Percentiles rank a stretch among this genome's conserved stretches.
These are phyloP conservation scores for Mortierella sp. DNA, from an alignment of 371 early-diverging fungal species.

Conservation along the genomic window DNA sequence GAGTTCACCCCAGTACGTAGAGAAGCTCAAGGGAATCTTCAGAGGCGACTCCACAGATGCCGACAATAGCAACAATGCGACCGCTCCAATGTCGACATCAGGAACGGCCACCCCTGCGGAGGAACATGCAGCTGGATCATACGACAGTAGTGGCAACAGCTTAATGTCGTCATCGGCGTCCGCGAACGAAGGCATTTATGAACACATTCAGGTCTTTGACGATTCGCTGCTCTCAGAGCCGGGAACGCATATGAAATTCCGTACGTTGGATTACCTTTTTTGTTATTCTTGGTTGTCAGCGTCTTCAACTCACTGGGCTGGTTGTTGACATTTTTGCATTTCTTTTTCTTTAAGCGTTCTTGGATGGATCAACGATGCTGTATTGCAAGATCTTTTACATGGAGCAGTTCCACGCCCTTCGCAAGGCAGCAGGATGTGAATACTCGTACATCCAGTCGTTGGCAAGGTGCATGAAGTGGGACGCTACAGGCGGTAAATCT, in stretches of 20 bases:
- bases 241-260: constrained; percentile 79
- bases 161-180: constrained; percentile 1
- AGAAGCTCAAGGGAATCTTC: constrained; percentile 44
- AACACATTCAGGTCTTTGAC: constrained; percentile 62
- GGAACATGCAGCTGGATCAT: constrained; percentile 20
- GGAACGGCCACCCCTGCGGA: constrained; percentile 44
- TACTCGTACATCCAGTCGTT: constrained; percentile 88
- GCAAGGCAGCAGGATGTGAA: constrained; percentile 87
- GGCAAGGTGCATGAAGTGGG: constrained; percentile 87
- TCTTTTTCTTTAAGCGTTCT: constrained; percentile 66
- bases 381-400: constrained; percentile 93
- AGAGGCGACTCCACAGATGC: constrained; percentile 26
- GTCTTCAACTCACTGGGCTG: neutral
- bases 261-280: constrained; percentile 57
- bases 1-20: constrained; percentile 51
- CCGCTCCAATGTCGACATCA: constrained; percentile 57
- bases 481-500: constrained; percentile 91
- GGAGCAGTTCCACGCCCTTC: constrained; percentile 92
- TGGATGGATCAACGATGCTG: constrained; percentile 82
- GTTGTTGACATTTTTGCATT: neutral
- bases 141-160: constrained; percentile 22
- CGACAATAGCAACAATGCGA: constrained; percentile 24
- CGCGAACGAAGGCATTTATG: constrained; percentile 48
- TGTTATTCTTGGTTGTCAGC: neutral
- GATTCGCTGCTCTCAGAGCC: constrained; percentile 77